A percentile compares a stretch with the other conserved stretches of the same genome.
These are phyloP conservation scores for Auricularia sp. DNA, from an alignment of 768 basidiomycete genomes.

Conservation along the genomic window DNA sequence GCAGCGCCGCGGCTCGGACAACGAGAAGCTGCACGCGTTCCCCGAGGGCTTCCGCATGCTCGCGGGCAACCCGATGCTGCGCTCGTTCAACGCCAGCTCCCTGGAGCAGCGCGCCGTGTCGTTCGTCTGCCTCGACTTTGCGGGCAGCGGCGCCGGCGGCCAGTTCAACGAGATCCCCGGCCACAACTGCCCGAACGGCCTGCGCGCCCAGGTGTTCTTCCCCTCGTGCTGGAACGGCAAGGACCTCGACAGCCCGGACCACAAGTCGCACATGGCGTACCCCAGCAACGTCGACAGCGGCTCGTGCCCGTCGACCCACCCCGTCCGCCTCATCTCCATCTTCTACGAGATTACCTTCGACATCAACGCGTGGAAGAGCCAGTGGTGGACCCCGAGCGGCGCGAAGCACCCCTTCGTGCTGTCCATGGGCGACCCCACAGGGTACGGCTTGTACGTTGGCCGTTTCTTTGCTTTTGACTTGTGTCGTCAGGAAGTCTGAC, in stretches of 20 bases:
- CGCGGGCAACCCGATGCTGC: constrained; percentile 35
- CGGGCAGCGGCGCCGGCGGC: constrained; percentile 15
- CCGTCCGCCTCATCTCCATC: constrained; percentile 14
- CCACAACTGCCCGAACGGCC: constrained; percentile 18
- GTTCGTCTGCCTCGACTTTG: constrained; percentile 35
- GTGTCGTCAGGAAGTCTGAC: no score
- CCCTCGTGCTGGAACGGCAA: constrained; percentile 31
- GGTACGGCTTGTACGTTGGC: background rate
- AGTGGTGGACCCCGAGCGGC: background rate
- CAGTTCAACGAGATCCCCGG: constrained; percentile 5
- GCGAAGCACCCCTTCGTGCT: constrained; percentile 4
- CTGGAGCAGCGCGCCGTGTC: constrained; percentile 27
- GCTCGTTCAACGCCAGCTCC: constrained; percentile 36
- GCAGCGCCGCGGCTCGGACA: constrained; percentile 2
- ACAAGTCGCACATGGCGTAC: constrained; percentile 17
- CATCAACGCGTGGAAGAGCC: constrained; percentile 6
- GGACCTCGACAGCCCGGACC: constrained; percentile 25
- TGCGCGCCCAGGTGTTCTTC: constrained; percentile 25
- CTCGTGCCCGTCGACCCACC: constrained; percentile 13
- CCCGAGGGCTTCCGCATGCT: constrained; percentile 24
- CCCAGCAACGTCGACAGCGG: constrained; percentile 11
- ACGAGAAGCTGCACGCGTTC: constrained; percentile 3
- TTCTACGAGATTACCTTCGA: constrained; percentile 13
- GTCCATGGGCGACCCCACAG: constrained; percentile 3
- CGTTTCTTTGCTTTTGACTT: background rate